Base-by-base conservation (phyloP, 495 filamentous ascomycete species). In the Penicillium macrosclerotiorum region DNA sequence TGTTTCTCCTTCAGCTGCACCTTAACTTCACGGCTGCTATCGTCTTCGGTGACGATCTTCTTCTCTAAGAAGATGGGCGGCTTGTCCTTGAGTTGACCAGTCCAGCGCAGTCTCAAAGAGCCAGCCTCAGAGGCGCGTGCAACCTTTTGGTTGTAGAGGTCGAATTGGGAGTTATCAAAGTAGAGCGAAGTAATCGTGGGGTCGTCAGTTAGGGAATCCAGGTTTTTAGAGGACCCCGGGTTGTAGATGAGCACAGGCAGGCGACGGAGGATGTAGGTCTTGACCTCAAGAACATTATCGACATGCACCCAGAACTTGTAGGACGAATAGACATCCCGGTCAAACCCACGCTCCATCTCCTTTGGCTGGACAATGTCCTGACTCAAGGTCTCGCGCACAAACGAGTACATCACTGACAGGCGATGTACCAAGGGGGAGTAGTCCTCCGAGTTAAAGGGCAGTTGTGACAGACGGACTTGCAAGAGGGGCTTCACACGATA, bases 241-340 rank as follows among this genome's bases (percentile, higher is more conserved):
- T 93, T 96, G 65, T 96, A 98, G 26, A 98, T 83, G 8, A 98
- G 81, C 24, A 92, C 81, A 1, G 93, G 93, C 8, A 98, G 76
- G 30, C 86, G 88, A 33, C 93, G 86, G 5, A 97, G 78, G 45
- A 98, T 93, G 42, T 85, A 84, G 9, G 93, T 96, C 72, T 96
- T 96, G 50, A 96, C 88, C 68, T 98, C 93, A 37, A 97, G 79
- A 9, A 97, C 72, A 61, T 98, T 97, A 53, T 97, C 93, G 1
- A 80, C 73, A 59, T 98, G 93, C 11, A 98, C 85, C 93, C 94
- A 98, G 72, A 96, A 98, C 72, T 97, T 98, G 67, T 93, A 82
- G 18, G 90, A 89, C n/a, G 80, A 87, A 62, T 94, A 97, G 43
- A 77, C 76, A 56, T 92, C 80, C 12, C 69, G 77, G 25, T 72